Percentiles rank a stretch among this genome's conserved stretches.
These are phyloP conservation scores for Phaeoacremonium minimum DNA, from an alignment of 2,329 filamentous ascomycete genomes.

Conservation along the genomic window DNA sequence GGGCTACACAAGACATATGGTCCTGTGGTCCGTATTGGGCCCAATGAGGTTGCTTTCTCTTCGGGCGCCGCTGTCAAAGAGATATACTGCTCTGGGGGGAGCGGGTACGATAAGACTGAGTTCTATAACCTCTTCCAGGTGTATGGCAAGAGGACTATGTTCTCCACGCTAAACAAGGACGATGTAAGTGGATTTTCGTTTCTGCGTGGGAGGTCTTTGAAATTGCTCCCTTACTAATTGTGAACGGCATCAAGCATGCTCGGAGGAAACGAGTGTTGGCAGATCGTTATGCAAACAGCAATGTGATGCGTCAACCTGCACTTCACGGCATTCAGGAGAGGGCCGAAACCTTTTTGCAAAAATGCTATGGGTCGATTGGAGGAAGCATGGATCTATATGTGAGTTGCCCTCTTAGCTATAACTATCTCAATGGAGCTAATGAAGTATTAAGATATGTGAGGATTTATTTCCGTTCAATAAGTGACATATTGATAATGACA, in stretches of 20 bases:
- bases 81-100: constrained; percentile 58
- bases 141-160: constrained; percentile 57
- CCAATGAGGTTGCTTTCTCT: constrained; percentile 56
- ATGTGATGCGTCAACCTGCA: constrained; percentile 52
- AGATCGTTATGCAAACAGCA: constrained; percentile 65
- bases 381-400: constrained; percentile 59
- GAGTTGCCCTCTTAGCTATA: constrained; percentile 15
- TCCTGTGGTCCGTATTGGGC: constrained; percentile 51
- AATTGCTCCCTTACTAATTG: too few species aligned
- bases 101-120: constrained; percentile 61
- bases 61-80: constrained; percentile 53
- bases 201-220: too few species aligned
- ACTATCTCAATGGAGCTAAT: constrained; percentile 10
- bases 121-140: constrained; percentile 60
- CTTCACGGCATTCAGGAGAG: constrained; percentile 54
- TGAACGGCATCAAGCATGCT: constrained; percentile 60
- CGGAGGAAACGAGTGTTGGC: constrained; percentile 60
- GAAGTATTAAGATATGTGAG: constrained; percentile 13
- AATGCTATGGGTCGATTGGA: constrained; percentile 40
- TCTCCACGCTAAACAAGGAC: constrained; percentile 50
- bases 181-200: constrained; percentile 37
- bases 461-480: constrained; percentile 9
- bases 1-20: constrained; percentile 50
- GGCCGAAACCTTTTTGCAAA: constrained; percentile 48
- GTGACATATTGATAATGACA: constrained; percentile 8